phyloP scores from a whole-genome alignment of 148 eudicot genomes.

The Nepenthes gracilis region DNA sequence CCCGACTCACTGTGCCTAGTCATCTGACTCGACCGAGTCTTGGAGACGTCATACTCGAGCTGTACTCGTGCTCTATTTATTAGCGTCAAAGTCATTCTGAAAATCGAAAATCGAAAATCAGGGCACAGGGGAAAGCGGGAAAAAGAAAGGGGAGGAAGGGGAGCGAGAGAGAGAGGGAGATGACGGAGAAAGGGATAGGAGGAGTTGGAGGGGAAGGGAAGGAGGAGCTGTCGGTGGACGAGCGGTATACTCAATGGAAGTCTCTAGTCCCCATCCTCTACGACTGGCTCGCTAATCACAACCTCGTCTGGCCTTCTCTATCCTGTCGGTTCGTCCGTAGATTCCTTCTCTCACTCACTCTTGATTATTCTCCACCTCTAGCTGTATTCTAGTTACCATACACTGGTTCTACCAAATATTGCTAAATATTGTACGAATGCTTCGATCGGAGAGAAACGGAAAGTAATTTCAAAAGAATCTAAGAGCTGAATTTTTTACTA shows the following conservation, averaged over 20 bases:
- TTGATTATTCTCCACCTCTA: background rate
- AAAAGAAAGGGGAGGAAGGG: background rate
- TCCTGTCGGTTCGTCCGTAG: slow-evolving; percentile 58
- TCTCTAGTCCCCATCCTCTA: slow-evolving; percentile 74
- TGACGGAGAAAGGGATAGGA: slow-evolving; percentile 11
- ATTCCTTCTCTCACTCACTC: slow-evolving; percentile 2
- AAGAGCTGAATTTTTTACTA: background rate
- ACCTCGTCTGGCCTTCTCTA: slow-evolving; percentile 91
- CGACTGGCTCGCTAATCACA: slow-evolving; percentile 92
- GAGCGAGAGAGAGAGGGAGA: slow-evolving; percentile 1
- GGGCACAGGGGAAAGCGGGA: slow-evolving; percentile 5
- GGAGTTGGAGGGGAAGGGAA: slow-evolving; percentile 8
- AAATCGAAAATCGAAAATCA: too few species aligned
- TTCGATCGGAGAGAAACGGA: too few species aligned
- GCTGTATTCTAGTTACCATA: too few species aligned
- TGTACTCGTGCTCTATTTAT: too few species aligned
- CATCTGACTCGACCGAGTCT: too few species aligned
- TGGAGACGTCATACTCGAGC: too few species aligned
- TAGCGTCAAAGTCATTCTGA: too few species aligned
- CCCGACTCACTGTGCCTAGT: background rate
- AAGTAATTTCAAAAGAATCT: background rate
- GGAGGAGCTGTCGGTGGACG: slow-evolving; percentile 39
- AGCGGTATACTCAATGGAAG: slow-evolving; percentile 79
- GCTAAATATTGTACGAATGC: too few species aligned
- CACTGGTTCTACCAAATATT: too few species aligned